Percentiles rank a stretch among this genome's conserved stretches.
phyloP scores from a whole-genome alignment of 2,329 filamentous ascomycete species.

The Nannizziopsis arthrosporioides region DNA sequence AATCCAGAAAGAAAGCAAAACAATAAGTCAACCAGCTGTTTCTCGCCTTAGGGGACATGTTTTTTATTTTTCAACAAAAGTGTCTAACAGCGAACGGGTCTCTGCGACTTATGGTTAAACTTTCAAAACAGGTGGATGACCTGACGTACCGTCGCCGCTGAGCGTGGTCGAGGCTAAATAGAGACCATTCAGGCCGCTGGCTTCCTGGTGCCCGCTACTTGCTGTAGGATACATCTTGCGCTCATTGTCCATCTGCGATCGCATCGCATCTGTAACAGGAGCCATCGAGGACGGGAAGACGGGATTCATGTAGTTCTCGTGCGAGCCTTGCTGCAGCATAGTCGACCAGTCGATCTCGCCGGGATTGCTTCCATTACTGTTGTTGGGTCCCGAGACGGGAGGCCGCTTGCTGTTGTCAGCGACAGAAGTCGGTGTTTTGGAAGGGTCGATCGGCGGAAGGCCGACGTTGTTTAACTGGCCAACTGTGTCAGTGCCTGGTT shows the following conservation, averaged over 20 bases:
- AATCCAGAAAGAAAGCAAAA: slow-evolving; percentile 47
- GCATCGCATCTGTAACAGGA: slow-evolving; percentile 58
- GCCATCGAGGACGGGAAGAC: slow-evolving; percentile 54
- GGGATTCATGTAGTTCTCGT: slow-evolving; percentile 52
- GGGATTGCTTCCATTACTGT: slow-evolving; percentile 6
- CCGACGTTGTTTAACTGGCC: slow-evolving; percentile 34
- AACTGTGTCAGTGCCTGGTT: slow-evolving; percentile 31
- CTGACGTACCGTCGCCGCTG: slow-evolving; percentile 37
- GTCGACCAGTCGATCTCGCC: slow-evolving; percentile 60
- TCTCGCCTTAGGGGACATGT: slow-evolving; percentile 10
- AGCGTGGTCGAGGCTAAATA: slow-evolving; percentile 38
- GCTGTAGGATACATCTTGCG: slow-evolving; percentile 36
- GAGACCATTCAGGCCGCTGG: slow-evolving; percentile 37
- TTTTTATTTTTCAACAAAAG: too few species aligned
- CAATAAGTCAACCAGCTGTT: slow-evolving; percentile 41
- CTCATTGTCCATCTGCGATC: slow-evolving; percentile 50
- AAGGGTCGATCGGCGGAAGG: slow-evolving; percentile 33
- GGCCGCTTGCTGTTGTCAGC: slow-evolving; percentile 31
- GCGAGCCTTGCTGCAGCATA: slow-evolving; percentile 64
- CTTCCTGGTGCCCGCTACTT: slow-evolving; percentile 26
- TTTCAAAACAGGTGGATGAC: slow-evolving; percentile 34
- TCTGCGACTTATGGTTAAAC: slow-evolving; percentile 26
- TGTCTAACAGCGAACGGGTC: slow-evolving; percentile 33
- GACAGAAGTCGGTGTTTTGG: slow-evolving; percentile 30
- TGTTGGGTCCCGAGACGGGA: slow-evolving; percentile 47